Conservation (phyloP, 2,329 filamentous ascomycete species). For the Macrophomina pseudophaseolina region DNA sequence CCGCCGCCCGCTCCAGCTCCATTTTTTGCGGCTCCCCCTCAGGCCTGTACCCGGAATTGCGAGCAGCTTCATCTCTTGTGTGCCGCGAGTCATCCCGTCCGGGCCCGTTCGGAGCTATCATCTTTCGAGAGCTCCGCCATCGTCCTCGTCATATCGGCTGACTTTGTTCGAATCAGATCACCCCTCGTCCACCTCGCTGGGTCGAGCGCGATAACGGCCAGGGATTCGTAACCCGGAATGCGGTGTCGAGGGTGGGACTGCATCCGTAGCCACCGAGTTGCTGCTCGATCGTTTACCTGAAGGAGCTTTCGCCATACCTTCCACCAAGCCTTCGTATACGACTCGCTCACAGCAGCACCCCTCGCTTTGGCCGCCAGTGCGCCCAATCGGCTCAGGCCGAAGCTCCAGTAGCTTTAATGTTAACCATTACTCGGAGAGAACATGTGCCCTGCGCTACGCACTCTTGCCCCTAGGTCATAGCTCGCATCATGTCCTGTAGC, state of each 20-base stretch:
- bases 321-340: conserved; percentile 6
- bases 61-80: not conserved
- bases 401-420: not conserved
- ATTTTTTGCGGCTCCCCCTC: conserved; percentile 6
- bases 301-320: conserved; percentile 4
- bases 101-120: conserved; percentile 5
- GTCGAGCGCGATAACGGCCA: not conserved
- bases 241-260: conserved; percentile 17
- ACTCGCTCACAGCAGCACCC: not conserved
- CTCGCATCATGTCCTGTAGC: not conserved
- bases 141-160: conserved; percentile 1
- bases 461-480: not conserved
- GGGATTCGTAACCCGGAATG: conserved; percentile 16
- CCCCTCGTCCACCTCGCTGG: conserved; percentile 6
- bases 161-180: conserved; percentile 1
- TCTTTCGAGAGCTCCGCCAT: conserved; percentile 1
- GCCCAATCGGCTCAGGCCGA: conserved; percentile 14
- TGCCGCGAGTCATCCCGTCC: conserved; percentile 8
- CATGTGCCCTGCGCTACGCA: not conserved
- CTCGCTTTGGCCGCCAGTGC: not conserved
- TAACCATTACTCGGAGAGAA: conserved; percentile 9
- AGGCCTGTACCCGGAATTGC: conserved; percentile 10
- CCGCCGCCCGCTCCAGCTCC: not conserved
- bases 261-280: conserved; percentile 8
- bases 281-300: conserved; percentile 3